phyloP scores from a whole-genome alignment of 257 asterid genomes.

The Hygrophila difformis region DNA sequence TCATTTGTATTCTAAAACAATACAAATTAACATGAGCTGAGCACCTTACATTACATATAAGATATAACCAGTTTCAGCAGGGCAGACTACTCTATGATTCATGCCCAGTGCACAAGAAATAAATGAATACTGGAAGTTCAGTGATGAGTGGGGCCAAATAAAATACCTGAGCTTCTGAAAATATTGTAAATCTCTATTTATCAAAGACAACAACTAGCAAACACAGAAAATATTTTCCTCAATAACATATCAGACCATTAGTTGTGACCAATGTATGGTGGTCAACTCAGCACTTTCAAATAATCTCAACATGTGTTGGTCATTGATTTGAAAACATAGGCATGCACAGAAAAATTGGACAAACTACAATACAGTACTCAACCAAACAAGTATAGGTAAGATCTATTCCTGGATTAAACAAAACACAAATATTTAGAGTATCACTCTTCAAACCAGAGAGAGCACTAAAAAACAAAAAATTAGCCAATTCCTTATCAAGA shows the following conservation, averaged over 20 bases:
- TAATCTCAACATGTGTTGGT: conserved; percentile 7
- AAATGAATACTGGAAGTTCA: background rate
- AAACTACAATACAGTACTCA: background rate
- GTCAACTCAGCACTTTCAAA: conserved; percentile 5
- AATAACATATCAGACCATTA: conserved; percentile 10
- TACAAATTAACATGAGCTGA: too few species aligned
- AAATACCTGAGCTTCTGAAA: conserved; percentile 2
- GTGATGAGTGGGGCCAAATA: conserved; percentile 2
- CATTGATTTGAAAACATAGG: conserved; percentile 11
- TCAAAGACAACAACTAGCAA: conserved; percentile 2
- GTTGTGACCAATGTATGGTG: conserved; percentile 1
- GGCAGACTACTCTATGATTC: background rate
- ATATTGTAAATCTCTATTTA: background rate
- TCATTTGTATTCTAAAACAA: too few species aligned
- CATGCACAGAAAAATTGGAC: conserved; percentile 6
- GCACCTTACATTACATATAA: too few species aligned
- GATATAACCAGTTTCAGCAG: too few species aligned
- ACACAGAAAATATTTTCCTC: conserved; percentile 9
- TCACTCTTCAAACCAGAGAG: conserved; percentile 13
- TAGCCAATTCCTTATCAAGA: too few species aligned
- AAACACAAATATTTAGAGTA: too few species aligned
- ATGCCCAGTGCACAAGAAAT: too few species aligned
- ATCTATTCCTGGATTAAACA: background rate
- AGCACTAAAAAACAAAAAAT: too few species aligned
- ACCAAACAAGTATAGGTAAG: conserved; percentile 12